Base-by-base conservation (phyloP, 805 yeast genomes). In the Metschnikowia similis region DNA sequence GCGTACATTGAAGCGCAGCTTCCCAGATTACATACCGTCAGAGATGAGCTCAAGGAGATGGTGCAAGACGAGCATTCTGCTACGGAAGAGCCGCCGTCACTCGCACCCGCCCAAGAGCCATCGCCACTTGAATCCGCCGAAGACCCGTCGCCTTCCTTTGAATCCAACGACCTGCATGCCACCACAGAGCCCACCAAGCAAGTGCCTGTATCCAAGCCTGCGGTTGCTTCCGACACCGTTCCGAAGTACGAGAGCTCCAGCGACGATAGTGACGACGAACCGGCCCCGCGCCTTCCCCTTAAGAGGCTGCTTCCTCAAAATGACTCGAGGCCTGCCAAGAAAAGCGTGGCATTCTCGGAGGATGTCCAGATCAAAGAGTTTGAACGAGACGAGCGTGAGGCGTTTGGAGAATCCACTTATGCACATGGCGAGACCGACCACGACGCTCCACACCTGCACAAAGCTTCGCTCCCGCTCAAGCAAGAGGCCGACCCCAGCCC, bases 331-430 rank as follows among this genome's bases (percentile, higher is more conserved):
- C 49, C 43, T 11, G 46, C 43, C 8, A 70, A 67, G 48, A 62
- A 69, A 35, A 49, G 60, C 6, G 77, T 72, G 7, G 76, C 76
- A 28, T 72, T 72, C 49, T 66, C 75, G 0, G 76, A 72, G 45
- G 70, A 71, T 39, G 61, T 72, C 14, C 72, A 72, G 55, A 63
- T 72, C 30, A 72, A 72, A 51, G 77, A 72, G 53, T 72, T 61
- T 49, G 72, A 67, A 29, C 54, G 70, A 7, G 77, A 72, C 41
- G 74, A 69, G n/a, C 62, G 63, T 29, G 54, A 63, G 4, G 63
- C 41, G 13, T 45, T 27, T 13, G 31, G 43, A 3, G 62, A 59
- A 35, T 56, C 55, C 39, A 28, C 26, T 35, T n/a, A 53, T 51
- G 39, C 59, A 59, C 30, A 26, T 38, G 31, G 55, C 50, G 26